Evolutionary conservation across 352 stramenopile genomes (phyloP).

Genomic region (Globisporangium barbulae): DNA sequence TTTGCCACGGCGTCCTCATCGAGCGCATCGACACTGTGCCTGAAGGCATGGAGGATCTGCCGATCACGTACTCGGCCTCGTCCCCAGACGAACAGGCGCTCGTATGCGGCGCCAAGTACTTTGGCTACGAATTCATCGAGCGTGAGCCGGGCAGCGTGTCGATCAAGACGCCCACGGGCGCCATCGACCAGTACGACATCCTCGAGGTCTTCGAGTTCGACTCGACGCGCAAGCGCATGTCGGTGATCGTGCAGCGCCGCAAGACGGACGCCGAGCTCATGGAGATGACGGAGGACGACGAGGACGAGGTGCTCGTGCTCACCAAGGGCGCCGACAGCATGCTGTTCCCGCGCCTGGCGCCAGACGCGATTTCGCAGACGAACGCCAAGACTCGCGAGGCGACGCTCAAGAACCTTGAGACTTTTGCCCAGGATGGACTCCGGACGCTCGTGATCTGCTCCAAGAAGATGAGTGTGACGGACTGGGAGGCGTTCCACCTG

Average conservation of each 20-base stretch:
- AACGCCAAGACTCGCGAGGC: conserved; percentile 39
- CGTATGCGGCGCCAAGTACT: conserved; percentile 83
- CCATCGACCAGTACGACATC: conserved; percentile 82
- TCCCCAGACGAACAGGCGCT: conserved; percentile 86
- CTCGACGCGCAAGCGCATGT: conserved; percentile 86
- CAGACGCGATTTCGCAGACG: conserved; percentile 24
- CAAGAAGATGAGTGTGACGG: conserved; percentile 45
- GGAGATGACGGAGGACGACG: conserved; percentile 58
- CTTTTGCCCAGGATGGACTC: conserved; percentile 84
- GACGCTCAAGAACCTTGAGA: conserved; percentile 71
- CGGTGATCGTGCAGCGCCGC: conserved; percentile 71
- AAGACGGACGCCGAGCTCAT: conserved; percentile 73
- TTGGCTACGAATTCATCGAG: conserved; percentile 79
- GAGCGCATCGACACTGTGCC: conserved; percentile 83
- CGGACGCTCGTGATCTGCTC: conserved; percentile 85
- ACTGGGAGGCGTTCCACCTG: conserved; percentile 68
- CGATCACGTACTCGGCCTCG: conserved; percentile 85
- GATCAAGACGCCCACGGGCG: conserved; percentile 54
- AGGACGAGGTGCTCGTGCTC: conserved; percentile 73
- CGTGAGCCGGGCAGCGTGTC: conserved; percentile 68
- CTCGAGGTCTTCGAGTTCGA: conserved; percentile 94
- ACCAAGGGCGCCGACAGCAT: conserved; percentile 83
- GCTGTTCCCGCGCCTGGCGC: conserved; percentile 74
- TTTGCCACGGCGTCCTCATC: conserved; percentile 96
- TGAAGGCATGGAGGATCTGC: conserved; percentile 36